Percentiles rank a stretch among this genome's conserved stretches.
These are phyloP conservation scores for Naganishia onofrii DNA, from an alignment of 768 basidiomycete genomes.

Conservation along the genomic window DNA sequence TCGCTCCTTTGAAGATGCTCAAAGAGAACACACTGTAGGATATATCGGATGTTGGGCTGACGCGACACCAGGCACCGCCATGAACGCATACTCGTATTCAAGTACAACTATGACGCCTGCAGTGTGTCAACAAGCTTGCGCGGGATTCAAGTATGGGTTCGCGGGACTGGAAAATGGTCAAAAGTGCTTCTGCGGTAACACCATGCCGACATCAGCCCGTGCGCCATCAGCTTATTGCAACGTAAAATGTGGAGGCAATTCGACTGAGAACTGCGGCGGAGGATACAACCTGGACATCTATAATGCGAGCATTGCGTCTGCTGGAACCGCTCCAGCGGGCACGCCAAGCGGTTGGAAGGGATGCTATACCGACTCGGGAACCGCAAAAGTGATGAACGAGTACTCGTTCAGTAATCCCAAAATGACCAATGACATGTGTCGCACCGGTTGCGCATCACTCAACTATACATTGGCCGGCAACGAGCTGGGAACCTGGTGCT, in stretches of 20 bases:
- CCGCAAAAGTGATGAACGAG: slow-evolving; percentile 30
- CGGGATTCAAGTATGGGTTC: slow-evolving; percentile 33
- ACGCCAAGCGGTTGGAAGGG: slow-evolving; percentile 32
- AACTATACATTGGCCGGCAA: slow-evolving; percentile 33
- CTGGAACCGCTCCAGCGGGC: slow-evolving; percentile 14
- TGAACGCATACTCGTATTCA: slow-evolving; percentile 34
- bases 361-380: slow-evolving; percentile 34
- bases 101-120: slow-evolving; percentile 31
- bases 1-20: not conserved
- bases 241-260: slow-evolving; percentile 34
- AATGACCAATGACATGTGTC: slow-evolving; percentile 26
- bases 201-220: slow-evolving; percentile 3
- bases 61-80: slow-evolving; percentile 23
- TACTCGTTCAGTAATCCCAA: slow-evolving; percentile 29
- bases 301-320: slow-evolving; percentile 27
- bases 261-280: slow-evolving; percentile 37
- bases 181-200: slow-evolving; percentile 28
- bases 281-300: slow-evolving; percentile 33
- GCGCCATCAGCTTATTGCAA: slow-evolving; percentile 27
- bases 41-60: slow-evolving; percentile 35
- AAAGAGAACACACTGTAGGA: not conserved
- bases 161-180: slow-evolving; percentile 23
- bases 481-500: slow-evolving; percentile 35
- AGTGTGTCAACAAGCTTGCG: slow-evolving; percentile 35
- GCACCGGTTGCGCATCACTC: slow-evolving; percentile 28